phyloP scores from a whole-genome alignment of 768 basidiomycete species.

The Tylopilus plumbeoviolaceoides region DNA sequence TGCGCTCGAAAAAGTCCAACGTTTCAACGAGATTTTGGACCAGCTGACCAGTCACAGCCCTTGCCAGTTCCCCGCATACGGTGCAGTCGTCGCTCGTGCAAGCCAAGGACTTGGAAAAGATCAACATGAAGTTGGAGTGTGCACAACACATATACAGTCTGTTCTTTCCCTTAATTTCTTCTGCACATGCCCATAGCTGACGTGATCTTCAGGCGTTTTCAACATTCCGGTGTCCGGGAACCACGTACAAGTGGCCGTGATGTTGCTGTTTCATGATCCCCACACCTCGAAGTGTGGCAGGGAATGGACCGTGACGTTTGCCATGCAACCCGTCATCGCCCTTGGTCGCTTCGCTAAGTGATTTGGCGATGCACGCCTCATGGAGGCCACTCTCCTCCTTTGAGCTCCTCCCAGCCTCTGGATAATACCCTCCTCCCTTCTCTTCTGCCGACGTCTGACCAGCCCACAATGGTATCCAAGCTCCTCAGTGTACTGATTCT shows the following conservation, averaged over 20 bases:
- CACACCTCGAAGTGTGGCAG: conserved; percentile 28
- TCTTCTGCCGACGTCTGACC: conserved; percentile 8
- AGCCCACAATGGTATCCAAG: conserved; percentile 18
- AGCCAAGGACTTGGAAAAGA: too few species aligned
- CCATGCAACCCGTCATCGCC: conserved; percentile 26
- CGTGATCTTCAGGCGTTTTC: conserved; percentile 23
- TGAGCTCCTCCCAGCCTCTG: conserved; percentile 1
- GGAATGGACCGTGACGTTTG: conserved; percentile 24
- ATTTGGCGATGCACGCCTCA: conserved; percentile 29
- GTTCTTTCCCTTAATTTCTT: conserved; percentile 23
- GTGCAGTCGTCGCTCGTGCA: too few species aligned
- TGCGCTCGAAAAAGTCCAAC: conserved; percentile 72
- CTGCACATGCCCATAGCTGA: conserved; percentile 16
- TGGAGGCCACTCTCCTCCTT: conserved; percentile 17
- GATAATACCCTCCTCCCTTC: not conserved
- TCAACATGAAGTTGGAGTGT: too few species aligned
- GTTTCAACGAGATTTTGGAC: conserved; percentile 78
- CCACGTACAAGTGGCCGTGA: conserved; percentile 23
- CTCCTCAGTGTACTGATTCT: conserved; percentile 76
- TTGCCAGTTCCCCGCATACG: conserved; percentile 35
- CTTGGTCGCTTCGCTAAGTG: conserved; percentile 24
- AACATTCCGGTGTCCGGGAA: conserved; percentile 22
- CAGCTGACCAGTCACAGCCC: conserved; percentile 31
- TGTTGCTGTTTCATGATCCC: conserved; percentile 16
- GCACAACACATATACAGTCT: too few species aligned